Evolutionary conservation across 352 stramenopile genomes (phyloP), one percentile per base, ranked within the genome.

Genomic region (Pythium diclinum): DNA sequence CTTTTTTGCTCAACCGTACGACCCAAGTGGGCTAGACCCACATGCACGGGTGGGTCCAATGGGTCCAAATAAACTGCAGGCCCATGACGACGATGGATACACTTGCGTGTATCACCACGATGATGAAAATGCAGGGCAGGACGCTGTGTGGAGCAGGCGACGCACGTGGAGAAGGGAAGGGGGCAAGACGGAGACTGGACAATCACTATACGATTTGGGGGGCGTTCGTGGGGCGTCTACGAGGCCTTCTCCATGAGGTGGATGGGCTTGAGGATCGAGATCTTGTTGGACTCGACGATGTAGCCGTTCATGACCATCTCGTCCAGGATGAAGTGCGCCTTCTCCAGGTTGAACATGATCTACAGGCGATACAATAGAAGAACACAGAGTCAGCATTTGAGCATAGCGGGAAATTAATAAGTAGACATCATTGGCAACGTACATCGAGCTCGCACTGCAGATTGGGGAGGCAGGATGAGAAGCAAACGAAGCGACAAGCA

Each of bases 221-320:
- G 44, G 44, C 9, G 38, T 14, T 6, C 19, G 44, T 30, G 44
- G 11, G 36, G 36, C n/a, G n/a, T 53, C 56, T 89, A 94, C 69
- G 86, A 93, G 13, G 84, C 87, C 70, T 98, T 98, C 73, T 99
- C 96, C 92, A 99, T 98, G 63, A 99, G 83, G 74, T 98, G 88
- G 70, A 99, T 97, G 10, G 97, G 97, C 77, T 98, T 98, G 58
- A 99, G 83, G 65, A 99, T 96, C 69, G 98, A 99, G 47, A 95
- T 85, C 72, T 99, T 99, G 83, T 99, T 99, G 23, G 97, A 98
- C 74, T 99, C 97, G 54, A 99, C 96, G 63, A 99, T 97, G 72
- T 96, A 98, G 32, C 98, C 98, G 86, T 99, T 99, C 87, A 98
- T 98, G 56, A 99, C 92, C 96, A 99, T 99, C 74, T 97, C 89